phyloP scores from a whole-genome alignment of 768 basidiomycete genomes.

The Dacryopinax primogenitus region DNA sequence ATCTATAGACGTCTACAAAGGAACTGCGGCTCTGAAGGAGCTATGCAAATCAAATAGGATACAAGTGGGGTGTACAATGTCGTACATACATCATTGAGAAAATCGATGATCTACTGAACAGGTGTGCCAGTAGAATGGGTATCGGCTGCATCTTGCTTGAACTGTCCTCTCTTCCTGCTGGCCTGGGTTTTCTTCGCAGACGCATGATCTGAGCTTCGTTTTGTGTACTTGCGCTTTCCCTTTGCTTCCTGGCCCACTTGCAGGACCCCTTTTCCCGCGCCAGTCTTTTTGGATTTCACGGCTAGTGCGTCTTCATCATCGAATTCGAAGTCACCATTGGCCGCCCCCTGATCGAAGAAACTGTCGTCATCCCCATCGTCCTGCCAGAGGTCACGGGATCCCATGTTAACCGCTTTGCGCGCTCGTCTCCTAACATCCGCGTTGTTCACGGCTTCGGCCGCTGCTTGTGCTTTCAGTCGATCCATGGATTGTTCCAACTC shows the following conservation, averaged over 20 bases:
- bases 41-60: too few relatives aligned
- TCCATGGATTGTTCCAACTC: conserved; percentile 46
- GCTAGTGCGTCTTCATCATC: background rate
- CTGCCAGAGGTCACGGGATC: conserved; percentile 5
- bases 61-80: too few relatives aligned
- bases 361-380: conserved; percentile 12
- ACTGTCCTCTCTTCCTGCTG: background rate
- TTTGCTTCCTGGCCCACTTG: background rate
- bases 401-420: background rate
- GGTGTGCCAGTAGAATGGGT: background rate
- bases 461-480: conserved; percentile 16
- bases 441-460: conserved; percentile 25
- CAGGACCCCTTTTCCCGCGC: background rate
- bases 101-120: background rate
- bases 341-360: background rate
- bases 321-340: conserved; percentile 4
- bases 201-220: background rate
- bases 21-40: too few relatives aligned
- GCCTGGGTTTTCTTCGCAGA: background rate
- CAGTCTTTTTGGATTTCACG: background rate
- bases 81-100: too few relatives aligned
- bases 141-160: background rate
- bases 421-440: conserved; percentile 10
- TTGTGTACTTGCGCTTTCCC: background rate
- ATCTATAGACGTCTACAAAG: too few relatives aligned